phyloP scores from a whole-genome alignment of 2,329 filamentous ascomycete genomes.

The Colletotrichum lupini region DNA sequence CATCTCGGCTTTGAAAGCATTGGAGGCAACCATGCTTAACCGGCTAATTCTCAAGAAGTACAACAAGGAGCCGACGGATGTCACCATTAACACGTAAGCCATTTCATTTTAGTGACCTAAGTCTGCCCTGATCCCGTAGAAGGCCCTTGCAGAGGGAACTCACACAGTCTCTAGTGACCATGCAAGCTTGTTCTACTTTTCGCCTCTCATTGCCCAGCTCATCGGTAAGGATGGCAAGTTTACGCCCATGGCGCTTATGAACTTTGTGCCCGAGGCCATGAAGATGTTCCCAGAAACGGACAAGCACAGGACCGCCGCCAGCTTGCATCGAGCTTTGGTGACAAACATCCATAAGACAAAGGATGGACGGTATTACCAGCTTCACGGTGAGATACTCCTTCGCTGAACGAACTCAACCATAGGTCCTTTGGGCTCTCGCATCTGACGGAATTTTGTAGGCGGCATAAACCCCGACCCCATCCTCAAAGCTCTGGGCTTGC shows the following conservation, averaged over 20 bases:
- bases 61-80: constrained; percentile 47
- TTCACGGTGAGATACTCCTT: constrained; percentile 29
- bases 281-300: constrained; percentile 30
- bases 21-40: constrained; percentile 59
- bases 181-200: constrained; percentile 31
- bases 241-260: constrained; percentile 28
- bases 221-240: constrained; percentile 21
- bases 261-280: constrained; percentile 20
- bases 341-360: constrained; percentile 43
- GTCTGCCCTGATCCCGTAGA: neutral
- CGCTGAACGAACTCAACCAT: no score
- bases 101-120: neutral
- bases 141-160: no score
- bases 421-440: no score
- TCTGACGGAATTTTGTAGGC: neutral
- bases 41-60: constrained; percentile 59
- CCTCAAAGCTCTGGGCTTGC: constrained; percentile 35
- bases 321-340: constrained; percentile 21
- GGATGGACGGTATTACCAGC: constrained; percentile 40
- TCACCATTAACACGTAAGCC: constrained; percentile 57
- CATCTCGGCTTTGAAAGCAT: constrained; percentile 58
- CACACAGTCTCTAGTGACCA: constrained; percentile 26
- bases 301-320: constrained; percentile 14
- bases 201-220: constrained; percentile 19
- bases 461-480: constrained; percentile 37